Percentiles rank a stretch among this genome's conserved stretches.
Conservation (phyloP, 345 rosid genomes). For the Syzygium grande region DNA sequence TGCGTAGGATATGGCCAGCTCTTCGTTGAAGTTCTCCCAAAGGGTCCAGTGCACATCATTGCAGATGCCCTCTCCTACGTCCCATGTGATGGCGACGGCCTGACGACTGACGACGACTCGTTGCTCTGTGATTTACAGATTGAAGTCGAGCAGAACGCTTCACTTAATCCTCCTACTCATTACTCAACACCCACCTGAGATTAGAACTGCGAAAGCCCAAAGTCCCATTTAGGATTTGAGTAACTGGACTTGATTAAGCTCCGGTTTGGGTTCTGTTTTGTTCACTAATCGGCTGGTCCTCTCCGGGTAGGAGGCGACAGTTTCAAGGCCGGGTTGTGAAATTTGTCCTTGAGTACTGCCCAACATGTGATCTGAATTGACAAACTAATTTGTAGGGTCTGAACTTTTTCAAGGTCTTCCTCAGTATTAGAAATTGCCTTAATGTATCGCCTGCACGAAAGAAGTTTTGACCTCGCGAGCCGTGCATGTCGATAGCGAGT, state of each 20-base stretch:
- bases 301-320: not conserved
- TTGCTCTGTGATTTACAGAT: not conserved
- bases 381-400: not conserved
- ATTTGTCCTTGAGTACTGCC: not conserved
- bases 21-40: not conserved
- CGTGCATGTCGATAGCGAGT: not conserved
- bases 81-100: not conserved
- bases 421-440: not conserved
- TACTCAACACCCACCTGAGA: not conserved
- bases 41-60: not conserved
- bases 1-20: not conserved
- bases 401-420: not conserved
- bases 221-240: not conserved
- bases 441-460: no score
- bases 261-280: not conserved
- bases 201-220: not conserved
- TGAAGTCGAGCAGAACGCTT: not conserved
- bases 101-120: not conserved
- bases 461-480: not conserved
- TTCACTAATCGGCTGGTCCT: not conserved
- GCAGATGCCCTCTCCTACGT: not conserved
- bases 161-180: not conserved
- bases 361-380: not conserved
- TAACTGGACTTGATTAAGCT: not conserved
- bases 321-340: not conserved